Base-by-base conservation (phyloP, 1,284 basidiomycete species). In the Tilletiaria anomala region DNA sequence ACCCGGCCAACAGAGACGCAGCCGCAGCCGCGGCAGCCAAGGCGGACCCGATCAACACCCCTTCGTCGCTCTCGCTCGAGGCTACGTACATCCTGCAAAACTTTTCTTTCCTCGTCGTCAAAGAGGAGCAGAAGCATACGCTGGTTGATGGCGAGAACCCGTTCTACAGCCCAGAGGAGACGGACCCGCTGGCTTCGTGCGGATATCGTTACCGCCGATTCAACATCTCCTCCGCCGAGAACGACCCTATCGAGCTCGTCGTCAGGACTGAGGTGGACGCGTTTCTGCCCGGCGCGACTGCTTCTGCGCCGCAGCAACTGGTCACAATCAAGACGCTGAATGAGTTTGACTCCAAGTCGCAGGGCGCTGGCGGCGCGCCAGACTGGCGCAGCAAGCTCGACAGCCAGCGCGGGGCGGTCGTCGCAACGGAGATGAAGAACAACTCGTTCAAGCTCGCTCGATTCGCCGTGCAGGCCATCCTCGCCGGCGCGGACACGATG, bases 341-440 rank as follows among this genome's bases (percentile, higher is more conserved):
- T 69, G 93, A 99, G 69, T 97, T 93, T 68, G 91, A 96, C 68
- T 76, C 86, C n/a, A 77, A 85, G 42, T 76, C 87, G 1, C 78
- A 80, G 54, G 91, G 91, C 24, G 79, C 83, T 2, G 87, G 87
- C 37, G 84, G 85, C 41, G 88, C 91, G 14, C 84, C 87, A 17
- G 93, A 97, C 70, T 99, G 93, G 93, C 79, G 89, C 37, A 77
- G 82, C 37, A 93, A 93, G 70, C 74, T 99, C 39, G 93, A 99
- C 70, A 79, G 83, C 6, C 89, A 96, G 70, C 80, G 89, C 47
- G 93, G 93, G 61, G 93, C 93, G 3, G 91, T 99, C 34, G 87
- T 97, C 44, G 88, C 93, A 35, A 93, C 87, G 32, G 93, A 99
- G 74, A 96, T 97, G 93, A 97, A 97, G 75, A 99, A 97, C 73